phyloP scores from a whole-genome alignment of 129 eudicot genomes.

The Rutidosis leptorrhynchoides region DNA sequence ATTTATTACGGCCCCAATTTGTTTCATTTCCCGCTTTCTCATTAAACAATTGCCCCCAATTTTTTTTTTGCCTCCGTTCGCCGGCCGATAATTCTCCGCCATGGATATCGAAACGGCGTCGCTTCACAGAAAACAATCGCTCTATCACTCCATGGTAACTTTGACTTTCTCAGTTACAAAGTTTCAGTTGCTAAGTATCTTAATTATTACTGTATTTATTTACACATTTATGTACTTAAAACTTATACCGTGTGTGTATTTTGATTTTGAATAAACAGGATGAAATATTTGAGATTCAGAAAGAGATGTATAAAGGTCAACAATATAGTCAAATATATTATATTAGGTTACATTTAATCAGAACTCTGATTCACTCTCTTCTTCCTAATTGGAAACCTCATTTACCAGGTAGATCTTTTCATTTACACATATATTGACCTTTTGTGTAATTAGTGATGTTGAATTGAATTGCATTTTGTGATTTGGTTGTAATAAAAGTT shows the following conservation, averaged over 20 bases:
- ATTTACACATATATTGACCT: not conserved
- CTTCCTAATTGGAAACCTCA: constrained; percentile 92
- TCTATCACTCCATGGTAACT: constrained; percentile 54
- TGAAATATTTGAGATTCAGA: constrained; percentile 64
- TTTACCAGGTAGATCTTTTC: constrained; percentile 53
- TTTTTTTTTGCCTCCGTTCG: constrained; percentile 13
- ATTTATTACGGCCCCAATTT: no score
- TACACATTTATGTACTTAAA: not conserved
- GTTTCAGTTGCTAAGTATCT: not conserved
- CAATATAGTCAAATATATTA: constrained; percentile 91
- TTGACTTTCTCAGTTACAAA: constrained; percentile 1
- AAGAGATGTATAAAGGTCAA: constrained; percentile 85
- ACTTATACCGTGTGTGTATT: not conserved
- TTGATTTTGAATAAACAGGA: constrained; percentile 38
- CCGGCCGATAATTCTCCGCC: constrained; percentile 25
- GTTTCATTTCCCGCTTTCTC: constrained; percentile 28
- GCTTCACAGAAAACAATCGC: constrained; percentile 58
- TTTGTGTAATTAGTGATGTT: not conserved
- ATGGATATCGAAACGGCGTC: constrained; percentile 54
- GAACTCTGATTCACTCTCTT: constrained; percentile 82
- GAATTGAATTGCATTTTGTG: not conserved
- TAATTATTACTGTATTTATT: not conserved
- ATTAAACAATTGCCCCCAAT: not conserved
- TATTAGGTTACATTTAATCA: constrained; percentile 71
- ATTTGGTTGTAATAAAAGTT: not conserved